Percentiles rank a stretch among this genome's conserved stretches.
Conservation (phyloP, 73 alveolate species). For the Urostyla sp. region DNA sequence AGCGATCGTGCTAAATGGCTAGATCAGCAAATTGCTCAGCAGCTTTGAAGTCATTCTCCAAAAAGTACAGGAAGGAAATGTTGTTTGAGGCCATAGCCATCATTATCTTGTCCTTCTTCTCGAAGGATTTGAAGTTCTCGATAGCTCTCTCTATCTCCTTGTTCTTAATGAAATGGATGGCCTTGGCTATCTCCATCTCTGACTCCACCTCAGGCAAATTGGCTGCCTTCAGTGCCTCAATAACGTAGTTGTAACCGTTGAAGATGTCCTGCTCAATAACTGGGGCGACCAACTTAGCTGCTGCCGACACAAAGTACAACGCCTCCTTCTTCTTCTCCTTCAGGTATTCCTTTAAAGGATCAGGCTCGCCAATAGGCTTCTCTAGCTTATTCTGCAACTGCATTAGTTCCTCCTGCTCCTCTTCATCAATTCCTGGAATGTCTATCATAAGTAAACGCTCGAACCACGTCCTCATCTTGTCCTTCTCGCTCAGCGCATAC, state of each 20-base stretch:
- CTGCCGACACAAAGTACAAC: slow-evolving; percentile 81
- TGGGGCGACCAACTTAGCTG: slow-evolving; percentile 97
- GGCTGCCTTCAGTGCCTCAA: slow-evolving; percentile 91
- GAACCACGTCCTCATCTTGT: slow-evolving; percentile 82
- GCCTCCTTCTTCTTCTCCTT: slow-evolving; percentile 94
- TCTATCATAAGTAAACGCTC: slow-evolving; percentile 88
- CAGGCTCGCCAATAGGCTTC: slow-evolving; percentile 74
- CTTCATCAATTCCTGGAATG: slow-evolving; percentile 90
- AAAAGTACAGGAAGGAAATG: slow-evolving; percentile 95
- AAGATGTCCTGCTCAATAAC: slow-evolving; percentile 92
- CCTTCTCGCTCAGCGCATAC: slow-evolving; percentile 93
- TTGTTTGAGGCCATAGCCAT: slow-evolving; percentile 99
- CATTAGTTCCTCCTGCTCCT: slow-evolving; percentile 86
- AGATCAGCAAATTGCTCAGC: slow-evolving; percentile 99
- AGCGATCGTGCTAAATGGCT: slow-evolving; percentile 98
- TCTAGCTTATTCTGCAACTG: slow-evolving; percentile 80
- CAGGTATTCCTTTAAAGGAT: slow-evolving; percentile 93
- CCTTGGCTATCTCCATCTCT: slow-evolving; percentile 97
- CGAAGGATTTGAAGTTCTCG: slow-evolving; percentile 94
- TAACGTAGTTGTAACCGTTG: slow-evolving; percentile 92
- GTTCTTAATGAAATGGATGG: slow-evolving; percentile 92
- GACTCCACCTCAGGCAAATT: slow-evolving; percentile 94
- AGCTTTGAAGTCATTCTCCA: slow-evolving; percentile 95
- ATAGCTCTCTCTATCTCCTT: slow-evolving; percentile 97
- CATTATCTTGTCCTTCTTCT: slow-evolving; percentile 97